phyloP scores from a whole-genome alignment of 2,329 filamentous ascomycete genomes.

The Calonectria crousiana region DNA sequence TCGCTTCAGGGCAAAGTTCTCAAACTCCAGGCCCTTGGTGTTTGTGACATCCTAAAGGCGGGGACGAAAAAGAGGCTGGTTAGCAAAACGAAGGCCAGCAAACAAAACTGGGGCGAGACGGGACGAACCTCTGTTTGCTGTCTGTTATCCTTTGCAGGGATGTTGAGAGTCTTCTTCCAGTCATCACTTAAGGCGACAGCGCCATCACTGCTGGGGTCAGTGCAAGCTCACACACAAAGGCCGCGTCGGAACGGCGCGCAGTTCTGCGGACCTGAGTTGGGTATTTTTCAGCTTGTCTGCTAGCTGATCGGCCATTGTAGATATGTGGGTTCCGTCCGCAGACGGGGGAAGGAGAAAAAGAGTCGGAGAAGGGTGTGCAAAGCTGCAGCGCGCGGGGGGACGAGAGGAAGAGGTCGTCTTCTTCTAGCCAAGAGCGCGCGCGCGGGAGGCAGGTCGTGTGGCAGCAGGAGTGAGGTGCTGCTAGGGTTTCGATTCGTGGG shows the following conservation, averaged over 20 bases:
- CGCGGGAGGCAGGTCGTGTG: conserved; percentile 27
- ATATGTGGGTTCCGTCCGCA: conserved; percentile 44
- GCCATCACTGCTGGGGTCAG: conserved; percentile 61
- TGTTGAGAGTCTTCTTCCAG: conserved; percentile 80
- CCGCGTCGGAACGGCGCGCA: conserved; percentile 30
- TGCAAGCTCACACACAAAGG: conserved; percentile 42
- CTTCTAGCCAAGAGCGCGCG: conserved; percentile 28
- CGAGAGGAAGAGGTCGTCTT: neutral
- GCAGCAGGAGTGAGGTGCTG: conserved; percentile 35
- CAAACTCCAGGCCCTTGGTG: conserved; percentile 97
- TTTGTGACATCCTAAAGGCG: conserved; percentile 90
- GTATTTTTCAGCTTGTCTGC: conserved; percentile 58
- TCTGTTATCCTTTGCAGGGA: conserved; percentile 80
- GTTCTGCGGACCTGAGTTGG: conserved; percentile 54
- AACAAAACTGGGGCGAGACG: neutral
- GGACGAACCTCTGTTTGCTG: conserved; percentile 80
- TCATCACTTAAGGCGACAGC: conserved; percentile 64
- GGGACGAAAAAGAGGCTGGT: conserved; percentile 29
- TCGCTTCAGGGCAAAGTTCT: conserved; percentile 95
- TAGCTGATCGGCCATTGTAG: conserved; percentile 60
- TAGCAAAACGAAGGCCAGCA: conserved; percentile 29
- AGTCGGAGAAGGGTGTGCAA: conserved; percentile 37
- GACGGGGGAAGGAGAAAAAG: conserved; percentile 37
- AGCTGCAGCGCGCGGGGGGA: conserved; percentile 29
- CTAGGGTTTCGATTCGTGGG: conserved; percentile 19